phyloP scores from a whole-genome alignment of 805 yeast species.

The Pichia scutulata region DNA sequence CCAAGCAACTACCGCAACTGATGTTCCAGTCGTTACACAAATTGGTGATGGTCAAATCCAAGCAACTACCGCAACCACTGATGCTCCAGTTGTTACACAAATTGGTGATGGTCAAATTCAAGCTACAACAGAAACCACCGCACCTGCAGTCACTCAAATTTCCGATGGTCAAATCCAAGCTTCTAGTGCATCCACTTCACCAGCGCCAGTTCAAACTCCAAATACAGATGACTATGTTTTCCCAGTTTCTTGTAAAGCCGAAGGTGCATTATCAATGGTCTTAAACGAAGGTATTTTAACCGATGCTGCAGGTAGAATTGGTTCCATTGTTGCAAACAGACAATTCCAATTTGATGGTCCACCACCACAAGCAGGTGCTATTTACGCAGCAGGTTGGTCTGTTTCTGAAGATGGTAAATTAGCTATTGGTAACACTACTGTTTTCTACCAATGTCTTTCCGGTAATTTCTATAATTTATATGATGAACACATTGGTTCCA shows the following conservation, averaged over 20 bases:
- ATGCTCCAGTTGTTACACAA: conserved; percentile 18
- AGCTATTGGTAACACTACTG: conserved; percentile 42
- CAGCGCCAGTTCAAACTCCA: conserved; percentile 24
- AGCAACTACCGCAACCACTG: conserved; percentile 32
- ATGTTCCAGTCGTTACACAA: conserved; percentile 40
- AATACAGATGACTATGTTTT: conserved; percentile 14
- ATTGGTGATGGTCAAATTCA: conserved; percentile 49
- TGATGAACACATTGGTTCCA: conserved; percentile 39
- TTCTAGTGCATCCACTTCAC: conserved; percentile 22
- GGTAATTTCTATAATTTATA: conserved; percentile 53
- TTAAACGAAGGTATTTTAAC: conserved; percentile 35
- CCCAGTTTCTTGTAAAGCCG: conserved; percentile 30
- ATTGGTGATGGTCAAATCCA: conserved; percentile 59
- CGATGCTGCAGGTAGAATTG: conserved; percentile 44
- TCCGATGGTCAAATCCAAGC: conserved; percentile 28
- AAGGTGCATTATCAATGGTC: conserved; percentile 36
- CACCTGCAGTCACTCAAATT: conserved; percentile 34
- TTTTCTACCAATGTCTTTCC: conserved; percentile 49
- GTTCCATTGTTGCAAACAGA: conserved; percentile 55
- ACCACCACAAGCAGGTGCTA: conserved; percentile 55
- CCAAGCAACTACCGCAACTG: conserved; percentile 29
- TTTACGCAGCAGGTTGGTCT: conserved; percentile 47
- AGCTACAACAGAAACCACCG: conserved; percentile 33
- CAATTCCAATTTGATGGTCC: conserved; percentile 63
- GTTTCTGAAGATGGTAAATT: conserved; percentile 38